Conservation (phyloP, 306 rosid species). For the Benincasa hispida region DNA sequence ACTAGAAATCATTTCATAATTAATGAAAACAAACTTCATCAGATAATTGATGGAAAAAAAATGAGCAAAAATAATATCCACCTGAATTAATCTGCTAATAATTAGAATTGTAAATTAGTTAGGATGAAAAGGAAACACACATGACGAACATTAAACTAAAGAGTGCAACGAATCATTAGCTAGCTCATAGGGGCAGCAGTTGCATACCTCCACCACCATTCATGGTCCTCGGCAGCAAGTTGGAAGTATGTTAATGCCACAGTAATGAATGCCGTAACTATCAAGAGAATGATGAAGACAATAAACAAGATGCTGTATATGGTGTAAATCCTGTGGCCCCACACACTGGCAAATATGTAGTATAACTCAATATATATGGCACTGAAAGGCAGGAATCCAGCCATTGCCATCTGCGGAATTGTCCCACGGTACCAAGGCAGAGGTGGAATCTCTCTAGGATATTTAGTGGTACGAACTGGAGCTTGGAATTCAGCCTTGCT, state of each 20-base stretch:
- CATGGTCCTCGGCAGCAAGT: constrained; percentile 66
- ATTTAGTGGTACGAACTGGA: constrained; percentile 45
- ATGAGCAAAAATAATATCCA: neutral
- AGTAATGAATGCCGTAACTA: constrained; percentile 54
- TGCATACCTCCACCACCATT: constrained; percentile 77
- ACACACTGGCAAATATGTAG: constrained; percentile 55
- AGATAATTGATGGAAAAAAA: neutral
- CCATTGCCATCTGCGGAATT: constrained; percentile 66
- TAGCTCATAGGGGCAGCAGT: neutral
- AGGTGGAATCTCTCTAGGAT: constrained; percentile 58
- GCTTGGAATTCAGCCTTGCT: constrained; percentile 61
- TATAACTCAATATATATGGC: constrained; percentile 55
- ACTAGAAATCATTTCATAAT: neutral
- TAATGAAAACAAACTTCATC: neutral
- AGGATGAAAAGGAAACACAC: neutral
- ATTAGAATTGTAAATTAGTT: neutral
- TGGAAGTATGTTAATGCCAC: constrained; percentile 57
- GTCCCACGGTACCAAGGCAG: constrained; percentile 56
- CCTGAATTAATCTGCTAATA: neutral
- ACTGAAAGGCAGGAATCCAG: constrained; percentile 60
- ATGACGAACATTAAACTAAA: neutral
- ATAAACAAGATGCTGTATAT: constrained; percentile 59
- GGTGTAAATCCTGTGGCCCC: constrained; percentile 70
- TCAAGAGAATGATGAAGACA: constrained; percentile 44
- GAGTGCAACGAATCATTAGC: neutral